Evolutionary conservation across 495 filamentous ascomycete species (phyloP).

Genomic region (Staphylotrichum longicolle): DNA sequence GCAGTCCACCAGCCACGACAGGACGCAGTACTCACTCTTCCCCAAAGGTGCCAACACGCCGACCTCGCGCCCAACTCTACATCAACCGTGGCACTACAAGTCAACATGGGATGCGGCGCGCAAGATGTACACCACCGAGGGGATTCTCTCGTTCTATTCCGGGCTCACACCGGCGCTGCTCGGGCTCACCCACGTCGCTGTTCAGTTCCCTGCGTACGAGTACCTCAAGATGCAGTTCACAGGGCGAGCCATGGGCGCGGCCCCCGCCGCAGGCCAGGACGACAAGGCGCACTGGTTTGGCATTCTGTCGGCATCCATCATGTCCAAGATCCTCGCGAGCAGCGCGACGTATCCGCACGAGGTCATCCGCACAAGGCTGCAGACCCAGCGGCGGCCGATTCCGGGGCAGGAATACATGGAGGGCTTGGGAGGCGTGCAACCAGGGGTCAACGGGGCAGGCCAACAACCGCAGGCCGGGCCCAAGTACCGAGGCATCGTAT

Average conservation of each 20-base stretch:
- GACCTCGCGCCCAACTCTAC: conserved; percentile 49
- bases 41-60: conserved; percentile 47
- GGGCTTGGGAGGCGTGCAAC: conserved; percentile 46
- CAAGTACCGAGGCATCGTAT: conserved; percentile 77
- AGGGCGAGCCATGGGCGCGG: conserved; percentile 75
- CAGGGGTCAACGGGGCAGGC: conserved; percentile 4
- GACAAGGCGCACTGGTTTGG: conserved; percentile 55
- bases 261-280: conserved; percentile 39
- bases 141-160: conserved; percentile 88
- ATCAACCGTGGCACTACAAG: conserved; percentile 81
- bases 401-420: conserved; percentile 63
- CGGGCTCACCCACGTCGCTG: conserved; percentile 90
- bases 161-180: conserved; percentile 89
- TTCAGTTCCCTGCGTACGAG: conserved; percentile 97
- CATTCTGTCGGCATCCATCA: conserved; percentile 81
- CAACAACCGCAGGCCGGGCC: conserved; percentile 33
- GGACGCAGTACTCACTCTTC: conserved; percentile 41
- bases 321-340: conserved; percentile 93
- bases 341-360: conserved; percentile 97
- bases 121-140: conserved; percentile 93
- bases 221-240: conserved; percentile 89
- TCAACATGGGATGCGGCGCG: conserved; percentile 83
- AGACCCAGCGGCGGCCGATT: conserved; percentile 72
- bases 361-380: conserved; percentile 84
- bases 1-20: conserved; percentile 52